Evolutionary conservation across 2,329 filamentous ascomycete species (phyloP), one percentile per base, ranked within the genome.

Genomic region (Epichloe aotearoae): DNA sequence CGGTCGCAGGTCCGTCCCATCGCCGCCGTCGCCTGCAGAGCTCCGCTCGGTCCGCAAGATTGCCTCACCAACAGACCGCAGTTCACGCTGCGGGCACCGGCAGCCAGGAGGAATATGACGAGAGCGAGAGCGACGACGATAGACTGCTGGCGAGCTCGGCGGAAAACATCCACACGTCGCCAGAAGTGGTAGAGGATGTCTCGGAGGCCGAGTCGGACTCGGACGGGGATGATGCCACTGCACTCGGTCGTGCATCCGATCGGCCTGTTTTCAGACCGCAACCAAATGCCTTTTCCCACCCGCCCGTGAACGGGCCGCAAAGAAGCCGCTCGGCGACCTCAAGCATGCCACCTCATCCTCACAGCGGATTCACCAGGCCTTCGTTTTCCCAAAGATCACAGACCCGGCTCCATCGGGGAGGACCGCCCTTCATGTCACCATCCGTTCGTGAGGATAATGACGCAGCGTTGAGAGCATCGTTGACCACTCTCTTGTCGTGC

Each of bases 401-500:
- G 54, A 68, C 70, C 10, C 68, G 73, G 43, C 61, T 69, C 39
- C 68, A 72, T 55, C 78, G 67, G 42, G 66, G 63, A 42, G 61
- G 72, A 49, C 67, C 75, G 55, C 85, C 82, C 64, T 80, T 86
- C 64, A 79, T 88, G 62, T 83, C 84, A 0, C 84, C 87, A 1
- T 79, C 80, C 3, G 81, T 87, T 59, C 87, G 88, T 58, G 83
- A 87, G 46, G 89, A 97, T 59, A 90, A 97, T 59, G 93, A 98
- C 60, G 93, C 89, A 33, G 93, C 89, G 2, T 75, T 98, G 11
- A 83, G 93, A 36, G 89, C 93, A 19, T 95, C 88, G 46, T 75
- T 98, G n/a, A 95, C 89, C 1, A 97, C 93, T 0, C 76, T 98
- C 12, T 79, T 98, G 12, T 96, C 91, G n/a, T 95, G 88, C 61